phyloP scores from a whole-genome alignment of 2,329 filamentous ascomycete genomes.

The Capronia coronata region DNA sequence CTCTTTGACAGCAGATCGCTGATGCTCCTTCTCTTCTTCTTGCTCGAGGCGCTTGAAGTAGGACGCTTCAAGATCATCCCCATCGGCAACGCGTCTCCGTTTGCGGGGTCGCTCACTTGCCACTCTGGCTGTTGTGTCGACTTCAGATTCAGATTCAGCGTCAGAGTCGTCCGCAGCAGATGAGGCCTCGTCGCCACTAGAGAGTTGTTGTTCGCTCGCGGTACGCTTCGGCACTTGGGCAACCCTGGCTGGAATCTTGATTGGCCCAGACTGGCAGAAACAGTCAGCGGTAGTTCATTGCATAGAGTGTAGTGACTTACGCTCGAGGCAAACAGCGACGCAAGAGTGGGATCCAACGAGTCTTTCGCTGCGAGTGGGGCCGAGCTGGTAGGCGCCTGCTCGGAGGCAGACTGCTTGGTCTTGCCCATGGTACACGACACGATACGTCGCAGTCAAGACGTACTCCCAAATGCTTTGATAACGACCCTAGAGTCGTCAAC shows the following conservation, averaged over 20 bases:
- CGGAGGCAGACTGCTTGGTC: constrained; percentile 7
- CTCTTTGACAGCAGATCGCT: constrained; percentile 34
- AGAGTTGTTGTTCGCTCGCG: not conserved
- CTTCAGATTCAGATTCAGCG: not conserved
- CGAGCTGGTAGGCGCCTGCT: not conserved
- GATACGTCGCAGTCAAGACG: too few relatives aligned
- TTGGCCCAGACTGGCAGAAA: constrained; percentile 31
- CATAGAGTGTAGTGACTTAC: constrained; percentile 45
- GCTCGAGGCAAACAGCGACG: constrained; percentile 65
- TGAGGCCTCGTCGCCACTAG: constrained; percentile 2
- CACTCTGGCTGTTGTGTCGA: constrained; percentile 33
- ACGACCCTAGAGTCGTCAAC: not conserved
- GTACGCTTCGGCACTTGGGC: constrained; percentile 31
- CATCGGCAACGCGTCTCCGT: constrained; percentile 32
- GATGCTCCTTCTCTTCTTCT: constrained; percentile 30
- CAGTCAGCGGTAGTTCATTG: constrained; percentile 4
- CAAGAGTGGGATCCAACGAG: constrained; percentile 61
- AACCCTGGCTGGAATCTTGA: constrained; percentile 32
- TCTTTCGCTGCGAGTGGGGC: constrained; percentile 9
- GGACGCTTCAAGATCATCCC: constrained; percentile 22
- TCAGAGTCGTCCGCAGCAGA: constrained; percentile 8
- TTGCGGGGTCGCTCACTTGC: constrained; percentile 31
- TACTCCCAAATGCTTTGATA: too few relatives aligned
- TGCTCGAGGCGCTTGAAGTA: constrained; percentile 27
- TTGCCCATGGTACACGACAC: constrained; percentile 20